A percentile compares a stretch with the other conserved stretches of the same genome.
phyloP scores from a whole-genome alignment of 768 basidiomycete genomes.

The Phaffia australis region DNA sequence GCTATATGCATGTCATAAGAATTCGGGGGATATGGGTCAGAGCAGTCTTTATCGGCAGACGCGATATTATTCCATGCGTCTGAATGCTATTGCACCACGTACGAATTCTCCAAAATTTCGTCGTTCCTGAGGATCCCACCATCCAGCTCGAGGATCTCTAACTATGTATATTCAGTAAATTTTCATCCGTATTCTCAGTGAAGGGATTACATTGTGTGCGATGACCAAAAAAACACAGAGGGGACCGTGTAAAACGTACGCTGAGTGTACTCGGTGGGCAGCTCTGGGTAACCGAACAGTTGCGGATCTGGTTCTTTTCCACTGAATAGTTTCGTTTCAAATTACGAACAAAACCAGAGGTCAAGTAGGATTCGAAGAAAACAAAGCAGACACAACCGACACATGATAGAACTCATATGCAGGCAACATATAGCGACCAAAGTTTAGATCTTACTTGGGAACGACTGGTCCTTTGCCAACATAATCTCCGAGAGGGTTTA shows the following conservation, averaged over 20 bases:
- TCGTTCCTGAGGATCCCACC: conserved; percentile 18
- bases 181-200: no score
- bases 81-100: background rate
- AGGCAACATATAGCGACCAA: no score
- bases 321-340: background rate
- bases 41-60: background rate
- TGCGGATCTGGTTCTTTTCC: conserved; percentile 16
- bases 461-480: no score
- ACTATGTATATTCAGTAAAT: background rate
- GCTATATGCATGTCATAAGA: background rate
- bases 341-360: no score
- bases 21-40: background rate
- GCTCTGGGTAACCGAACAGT: conserved; percentile 23
- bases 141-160: conserved; percentile 13
- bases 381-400: no score
- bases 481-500: no score
- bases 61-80: no score
- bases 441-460: no score
- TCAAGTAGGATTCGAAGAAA: no score
- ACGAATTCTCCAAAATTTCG: conserved; percentile 24
- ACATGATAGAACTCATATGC: no score
- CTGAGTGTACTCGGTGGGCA: conserved; percentile 14
- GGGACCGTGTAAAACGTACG: conserved; percentile 4
- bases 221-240: background rate
- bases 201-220: no score